A percentile compares a stretch with the other conserved stretches of the same genome.
Evolutionary conservation across 129 eudicot species (phyloP).

Genomic region (Logfia minima): DNA sequence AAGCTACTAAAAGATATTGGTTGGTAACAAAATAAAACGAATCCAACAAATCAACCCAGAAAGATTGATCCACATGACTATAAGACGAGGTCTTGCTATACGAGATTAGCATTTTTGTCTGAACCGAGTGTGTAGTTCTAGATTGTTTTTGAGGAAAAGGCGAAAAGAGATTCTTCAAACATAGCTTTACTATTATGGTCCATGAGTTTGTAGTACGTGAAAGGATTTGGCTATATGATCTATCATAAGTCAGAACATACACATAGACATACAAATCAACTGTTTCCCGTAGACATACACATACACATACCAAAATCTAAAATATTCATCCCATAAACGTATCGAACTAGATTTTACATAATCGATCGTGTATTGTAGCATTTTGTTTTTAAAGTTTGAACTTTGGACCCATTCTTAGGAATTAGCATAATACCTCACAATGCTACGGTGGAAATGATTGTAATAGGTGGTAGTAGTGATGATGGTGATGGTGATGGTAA

Average conservation of each 20-base stretch:
- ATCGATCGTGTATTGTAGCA: no score
- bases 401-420: no score
- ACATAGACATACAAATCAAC: no score
- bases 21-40: neutral
- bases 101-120: neutral
- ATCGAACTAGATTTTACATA: no score
- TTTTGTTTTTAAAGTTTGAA: no score
- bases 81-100: neutral
- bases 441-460: no score
- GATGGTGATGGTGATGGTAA: no score
- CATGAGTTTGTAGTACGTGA: neutral
- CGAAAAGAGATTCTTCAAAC: neutral
- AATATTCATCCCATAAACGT: no score
- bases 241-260: neutral
- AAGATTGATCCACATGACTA: neutral
- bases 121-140: neutral
- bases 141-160: neutral
- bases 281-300: no score
- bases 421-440: no score
- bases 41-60: neutral
- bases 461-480: no score
- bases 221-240: neutral
- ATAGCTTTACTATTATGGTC: neutral
- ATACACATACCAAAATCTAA: no score
- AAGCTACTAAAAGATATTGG: neutral